Percentiles rank a stretch among this genome's conserved stretches.
Evolutionary conservation across 1,284 basidiomycete species (phyloP).

Genomic region (Taiwanofungus camphoratus): DNA sequence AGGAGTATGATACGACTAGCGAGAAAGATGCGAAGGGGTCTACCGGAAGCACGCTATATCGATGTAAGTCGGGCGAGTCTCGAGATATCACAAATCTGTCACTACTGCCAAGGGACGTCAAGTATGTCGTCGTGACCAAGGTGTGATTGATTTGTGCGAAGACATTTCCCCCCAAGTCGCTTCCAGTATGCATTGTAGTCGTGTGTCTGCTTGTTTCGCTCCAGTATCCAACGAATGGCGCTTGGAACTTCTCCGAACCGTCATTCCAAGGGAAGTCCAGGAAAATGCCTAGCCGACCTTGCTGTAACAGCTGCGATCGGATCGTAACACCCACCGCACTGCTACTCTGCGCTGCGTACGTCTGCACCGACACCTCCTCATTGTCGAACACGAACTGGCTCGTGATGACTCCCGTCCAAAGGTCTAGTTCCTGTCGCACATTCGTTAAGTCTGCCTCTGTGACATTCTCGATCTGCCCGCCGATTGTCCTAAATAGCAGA

Average conservation of each 20-base stretch:
- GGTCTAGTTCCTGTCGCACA: slow-evolving; percentile 39
- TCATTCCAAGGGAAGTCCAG: slow-evolving; percentile 63
- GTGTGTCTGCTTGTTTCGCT: slow-evolving; percentile 44
- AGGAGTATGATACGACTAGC: slow-evolving; percentile 30
- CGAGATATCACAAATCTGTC: slow-evolving; percentile 37
- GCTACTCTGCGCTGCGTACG: slow-evolving; percentile 34
- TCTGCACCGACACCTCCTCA: slow-evolving; percentile 33
- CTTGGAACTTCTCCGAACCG: slow-evolving; percentile 47
- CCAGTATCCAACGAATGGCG: slow-evolving; percentile 51
- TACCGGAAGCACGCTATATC: slow-evolving; percentile 35
- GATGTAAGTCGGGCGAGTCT: slow-evolving; percentile 36
- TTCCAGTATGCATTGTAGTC: slow-evolving; percentile 29
- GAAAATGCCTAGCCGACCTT: slow-evolving; percentile 42
- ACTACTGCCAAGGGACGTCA: slow-evolving; percentile 38
- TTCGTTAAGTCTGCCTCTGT: slow-evolving; percentile 35
- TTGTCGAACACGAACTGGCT: slow-evolving; percentile 39
- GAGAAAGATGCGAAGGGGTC: slow-evolving; percentile 26
- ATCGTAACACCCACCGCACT: slow-evolving; percentile 39
- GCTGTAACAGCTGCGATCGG: slow-evolving; percentile 34
- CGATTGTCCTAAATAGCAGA: slow-evolving; percentile 34
- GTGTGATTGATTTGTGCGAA: slow-evolving; percentile 39
- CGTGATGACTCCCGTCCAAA: slow-evolving; percentile 49
- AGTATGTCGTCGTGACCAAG: slow-evolving; percentile 36
- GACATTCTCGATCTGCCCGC: slow-evolving; percentile 29
- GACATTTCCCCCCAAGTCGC: slow-evolving; percentile 18